These are phyloP conservation scores for Hygrocybe punicea DNA, from an alignment of 768 basidiomycete genomes.

Conservation along the genomic window DNA sequence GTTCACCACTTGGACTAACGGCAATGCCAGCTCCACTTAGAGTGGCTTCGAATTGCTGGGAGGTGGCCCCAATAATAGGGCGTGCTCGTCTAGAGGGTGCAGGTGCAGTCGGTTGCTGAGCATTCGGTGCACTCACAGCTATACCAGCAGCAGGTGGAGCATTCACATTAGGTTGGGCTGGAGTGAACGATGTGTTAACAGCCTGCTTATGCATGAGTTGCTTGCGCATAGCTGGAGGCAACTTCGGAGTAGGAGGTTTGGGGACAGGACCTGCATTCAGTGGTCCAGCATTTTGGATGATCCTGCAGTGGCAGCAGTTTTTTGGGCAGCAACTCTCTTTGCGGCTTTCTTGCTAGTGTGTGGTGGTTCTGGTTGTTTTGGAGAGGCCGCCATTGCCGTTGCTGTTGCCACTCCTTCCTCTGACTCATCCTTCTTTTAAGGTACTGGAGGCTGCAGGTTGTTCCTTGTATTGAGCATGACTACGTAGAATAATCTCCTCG, in stretches of 20 bases:
- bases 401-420: conserved; percentile 24
- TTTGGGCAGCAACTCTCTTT: conserved; percentile 21
- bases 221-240: conserved; percentile 7
- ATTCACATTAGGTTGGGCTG: not conserved
- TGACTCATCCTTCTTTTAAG: conserved; percentile 37
- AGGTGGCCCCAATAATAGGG: conserved; percentile 49
- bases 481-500: conserved; percentile 67
- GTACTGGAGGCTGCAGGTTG: conserved; percentile 25
- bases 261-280: not conserved
- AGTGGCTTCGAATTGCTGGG: conserved; percentile 71
- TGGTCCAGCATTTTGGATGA: not conserved
- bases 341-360: conserved; percentile 13
- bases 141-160: not conserved
- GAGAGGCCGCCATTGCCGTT: not conserved
- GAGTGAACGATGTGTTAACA: not conserved
- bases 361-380: conserved; percentile 11
- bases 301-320: conserved; percentile 2
- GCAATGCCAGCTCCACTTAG: conserved; percentile 59
- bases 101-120: conserved; percentile 4
- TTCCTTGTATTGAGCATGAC: conserved; percentile 71
- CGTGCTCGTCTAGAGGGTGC: conserved; percentile 6
- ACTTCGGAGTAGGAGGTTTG: conserved; percentile 2
- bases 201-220: conserved; percentile 3
- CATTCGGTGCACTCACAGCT: not conserved
- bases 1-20: conserved; percentile 21